phyloP scores from a whole-genome alignment of 179 eudicot genomes.

The Silene noctiflora region DNA sequence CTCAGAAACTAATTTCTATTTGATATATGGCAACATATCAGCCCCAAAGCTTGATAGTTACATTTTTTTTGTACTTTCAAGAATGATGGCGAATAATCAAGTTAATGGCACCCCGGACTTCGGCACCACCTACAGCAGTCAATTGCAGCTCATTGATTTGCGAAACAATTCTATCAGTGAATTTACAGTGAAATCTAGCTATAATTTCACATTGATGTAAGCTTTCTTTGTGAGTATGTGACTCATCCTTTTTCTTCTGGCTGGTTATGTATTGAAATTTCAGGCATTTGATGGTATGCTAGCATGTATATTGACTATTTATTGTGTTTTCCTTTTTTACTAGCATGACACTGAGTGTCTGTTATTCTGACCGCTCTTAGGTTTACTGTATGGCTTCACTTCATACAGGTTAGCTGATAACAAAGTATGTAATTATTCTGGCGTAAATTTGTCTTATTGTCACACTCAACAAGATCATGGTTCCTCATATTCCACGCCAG shows the following conservation, averaged over 20 bases:
- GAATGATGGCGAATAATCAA: slow-evolving; percentile 41
- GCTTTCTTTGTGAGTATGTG: slow-evolving; percentile 14
- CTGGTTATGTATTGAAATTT: too few relatives aligned
- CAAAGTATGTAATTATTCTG: slow-evolving; percentile 27
- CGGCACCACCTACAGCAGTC: slow-evolving; percentile 34
- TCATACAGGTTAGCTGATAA: slow-evolving; percentile 37
- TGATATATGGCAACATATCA: not conserved
- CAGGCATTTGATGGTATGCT: too few relatives aligned
- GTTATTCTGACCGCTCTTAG: too few relatives aligned
- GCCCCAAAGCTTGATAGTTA: not conserved
- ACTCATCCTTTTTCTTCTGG: too few relatives aligned
- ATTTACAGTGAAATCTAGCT: slow-evolving; percentile 13
- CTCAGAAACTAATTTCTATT: not conserved
- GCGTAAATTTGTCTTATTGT: slow-evolving; percentile 29
- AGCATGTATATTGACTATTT: too few relatives aligned
- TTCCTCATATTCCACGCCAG: slow-evolving; percentile 29
- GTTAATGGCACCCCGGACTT: slow-evolving; percentile 50
- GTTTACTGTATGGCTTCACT: too few relatives aligned
- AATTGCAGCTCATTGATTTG: slow-evolving; percentile 44
- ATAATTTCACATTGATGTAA: slow-evolving; percentile 32
- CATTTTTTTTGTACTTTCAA: slow-evolving; percentile 14
- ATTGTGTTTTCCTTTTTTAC: too few relatives aligned
- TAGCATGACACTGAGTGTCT: too few relatives aligned
- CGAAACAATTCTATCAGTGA: slow-evolving; percentile 44
- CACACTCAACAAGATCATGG: slow-evolving; percentile 2